Evolutionary conservation across 73 alveolate genomes (phyloP), one percentile per base, ranked within the genome.

Genomic region (Paramecium bursaria): DNA sequence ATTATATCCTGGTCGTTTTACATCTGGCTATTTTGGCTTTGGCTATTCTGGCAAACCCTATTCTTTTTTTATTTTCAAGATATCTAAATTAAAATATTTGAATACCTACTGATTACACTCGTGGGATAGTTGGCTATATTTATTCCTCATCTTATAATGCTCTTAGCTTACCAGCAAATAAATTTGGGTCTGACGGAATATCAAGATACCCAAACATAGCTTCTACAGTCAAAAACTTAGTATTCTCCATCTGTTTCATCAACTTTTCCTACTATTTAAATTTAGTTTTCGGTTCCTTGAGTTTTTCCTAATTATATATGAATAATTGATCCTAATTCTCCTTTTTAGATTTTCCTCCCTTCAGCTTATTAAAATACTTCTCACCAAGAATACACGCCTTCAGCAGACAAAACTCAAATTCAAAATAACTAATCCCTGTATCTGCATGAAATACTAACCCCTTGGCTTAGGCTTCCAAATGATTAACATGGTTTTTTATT

Each of bases 91-190:
- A 35, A 5, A 14, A 0, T 7, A 35, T 39, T 35, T 21, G 15
- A 6, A 67, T 57, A 67, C 82, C 82, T 31, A 67, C 53, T 9
- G 82, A 42, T 35, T 67, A 67, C 3, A 39, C 33, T 67, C 50
- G 49, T 7, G 82, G 82, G 4, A 11, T 19, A 30, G 82, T 67
- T 26, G 22, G 39, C n/a, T 67, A 53, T 67, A 35, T 67, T 5
- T 39, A 39, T 39, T 67, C 82, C 17, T 67, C 60, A 0, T 44
- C 60, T n/a, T 67, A 35, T 35, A 35, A 39, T 0, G 82, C 33
- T 67, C 82, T 67, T 13, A 67, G 21, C 44, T 42, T 67, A 7
- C 82, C 82, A 1, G 82, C 82, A 67, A 67, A 67, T 5, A 67
- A n/a, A 35, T 67, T 57, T 21, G 33, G 33, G 44, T 67, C 44